phyloP scores from a whole-genome alignment of 305 asterid genomes.

The Vinca major region DNA sequence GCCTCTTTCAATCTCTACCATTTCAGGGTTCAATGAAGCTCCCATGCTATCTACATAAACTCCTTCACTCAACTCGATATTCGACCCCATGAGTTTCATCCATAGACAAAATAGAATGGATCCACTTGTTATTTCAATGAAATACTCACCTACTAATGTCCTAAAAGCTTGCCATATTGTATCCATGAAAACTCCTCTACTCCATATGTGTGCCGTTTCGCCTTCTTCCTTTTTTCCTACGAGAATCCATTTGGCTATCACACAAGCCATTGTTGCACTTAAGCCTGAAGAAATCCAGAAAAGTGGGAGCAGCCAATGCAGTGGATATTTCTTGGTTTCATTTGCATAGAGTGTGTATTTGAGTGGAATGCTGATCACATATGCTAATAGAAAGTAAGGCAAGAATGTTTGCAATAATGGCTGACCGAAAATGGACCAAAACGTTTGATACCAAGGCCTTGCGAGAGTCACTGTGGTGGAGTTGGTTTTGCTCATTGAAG shows the following conservation, averaged over 20 bases:
- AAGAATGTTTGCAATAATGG: conserved; percentile 65
- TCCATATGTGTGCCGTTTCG: conserved; percentile 53
- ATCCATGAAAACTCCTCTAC: conserved; percentile 49
- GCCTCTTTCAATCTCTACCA: conserved; percentile 63
- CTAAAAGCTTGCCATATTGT: conserved; percentile 81
- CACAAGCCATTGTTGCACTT: conserved; percentile 22
- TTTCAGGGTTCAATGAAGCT: conserved; percentile 71
- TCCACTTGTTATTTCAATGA: conserved; percentile 61
- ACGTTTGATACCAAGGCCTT: conserved; percentile 47
- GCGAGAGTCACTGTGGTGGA: conserved; percentile 41
- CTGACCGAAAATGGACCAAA: conserved; percentile 52
- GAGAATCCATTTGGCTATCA: conserved; percentile 42
- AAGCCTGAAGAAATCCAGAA: conserved; percentile 66
- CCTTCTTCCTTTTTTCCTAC: conserved; percentile 73
- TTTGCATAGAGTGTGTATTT: conserved; percentile 22
- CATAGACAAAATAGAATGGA: conserved; percentile 47
- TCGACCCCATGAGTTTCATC: conserved; percentile 82
- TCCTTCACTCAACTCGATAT: conserved; percentile 42
- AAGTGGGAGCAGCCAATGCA: conserved; percentile 50
- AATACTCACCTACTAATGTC: conserved; percentile 61
- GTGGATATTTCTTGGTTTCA: conserved; percentile 24
- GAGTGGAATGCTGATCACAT: conserved; percentile 41
- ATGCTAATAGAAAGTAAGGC: conserved; percentile 58
- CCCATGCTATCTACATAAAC: conserved; percentile 81
- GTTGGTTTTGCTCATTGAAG: conserved; percentile 22